Evolutionary conservation across 2,329 filamentous ascomycete genomes (phyloP).

Genomic region (Penicillium sp.): DNA sequence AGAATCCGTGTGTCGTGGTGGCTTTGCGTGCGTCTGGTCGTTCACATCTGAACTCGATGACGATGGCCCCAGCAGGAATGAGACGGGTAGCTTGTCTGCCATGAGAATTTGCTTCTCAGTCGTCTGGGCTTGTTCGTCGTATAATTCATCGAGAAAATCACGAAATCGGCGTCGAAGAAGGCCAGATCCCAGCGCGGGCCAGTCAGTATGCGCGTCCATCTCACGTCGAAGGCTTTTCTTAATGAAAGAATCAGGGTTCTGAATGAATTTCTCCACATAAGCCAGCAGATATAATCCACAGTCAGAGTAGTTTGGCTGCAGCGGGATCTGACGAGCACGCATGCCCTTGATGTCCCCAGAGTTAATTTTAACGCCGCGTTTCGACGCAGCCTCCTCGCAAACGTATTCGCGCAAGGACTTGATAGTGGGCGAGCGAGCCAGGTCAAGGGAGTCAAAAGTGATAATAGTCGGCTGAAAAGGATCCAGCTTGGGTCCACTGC

Average conservation of each 20-base stretch:
- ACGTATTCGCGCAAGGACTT: slow-evolving; percentile 73
- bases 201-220: slow-evolving; percentile 56
- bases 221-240: slow-evolving; percentile 63
- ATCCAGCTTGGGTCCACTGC: slow-evolving; percentile 43
- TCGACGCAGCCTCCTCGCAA: slow-evolving; percentile 66
- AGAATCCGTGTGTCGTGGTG: not conserved
- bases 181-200: slow-evolving; percentile 54
- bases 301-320: slow-evolving; percentile 80
- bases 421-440: slow-evolving; percentile 61
- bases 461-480: slow-evolving; percentile 67
- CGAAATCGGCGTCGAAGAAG: slow-evolving; percentile 65
- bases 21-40: slow-evolving; percentile 3
- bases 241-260: slow-evolving; percentile 68
- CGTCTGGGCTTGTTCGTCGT: slow-evolving; percentile 54
- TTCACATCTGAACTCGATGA: not conserved
- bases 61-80: slow-evolving; percentile 30
- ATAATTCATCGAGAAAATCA: slow-evolving; percentile 61
- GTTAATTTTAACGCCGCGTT: slow-evolving; percentile 50
- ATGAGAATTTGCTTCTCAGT: slow-evolving; percentile 35
- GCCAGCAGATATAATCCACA: slow-evolving; percentile 84
- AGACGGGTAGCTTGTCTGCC: slow-evolving; percentile 32
- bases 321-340: slow-evolving; percentile 71
- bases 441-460: slow-evolving; percentile 81
- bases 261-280: slow-evolving; percentile 79
- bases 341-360: slow-evolving; percentile 55